Conservation (phyloP, 352 stramenopile species). For the Globisporangium ultimum region DNA sequence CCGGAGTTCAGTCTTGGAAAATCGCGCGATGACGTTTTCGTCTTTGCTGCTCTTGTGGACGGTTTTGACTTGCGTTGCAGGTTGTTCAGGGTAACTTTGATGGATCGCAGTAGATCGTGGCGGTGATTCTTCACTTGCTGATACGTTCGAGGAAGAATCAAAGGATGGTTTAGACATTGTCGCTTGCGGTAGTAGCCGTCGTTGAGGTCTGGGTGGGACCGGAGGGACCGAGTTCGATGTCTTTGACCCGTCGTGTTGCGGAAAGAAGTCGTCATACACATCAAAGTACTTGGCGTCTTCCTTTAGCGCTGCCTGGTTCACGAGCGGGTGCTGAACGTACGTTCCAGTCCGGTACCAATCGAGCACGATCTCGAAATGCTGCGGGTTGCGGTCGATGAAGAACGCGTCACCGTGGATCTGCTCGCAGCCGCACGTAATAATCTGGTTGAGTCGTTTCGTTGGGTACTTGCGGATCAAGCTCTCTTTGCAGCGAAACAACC, state of each 20-base stretch:
- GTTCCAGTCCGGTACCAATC: conserved; percentile 73
- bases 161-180: not conserved
- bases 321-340: conserved; percentile 31
- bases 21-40: conserved; percentile 19
- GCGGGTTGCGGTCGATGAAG: conserved; percentile 72
- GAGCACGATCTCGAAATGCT: conserved; percentile 67
- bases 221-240: not conserved
- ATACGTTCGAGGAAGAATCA: no score
- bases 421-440: conserved; percentile 58
- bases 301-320: conserved; percentile 44
- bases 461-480: conserved; percentile 58
- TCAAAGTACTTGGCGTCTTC: conserved; percentile 71
- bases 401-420: conserved; percentile 40
- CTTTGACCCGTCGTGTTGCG: not conserved
- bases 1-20: conserved; percentile 33
- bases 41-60: not conserved
- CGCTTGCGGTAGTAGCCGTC: not conserved
- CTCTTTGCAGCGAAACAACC: conserved; percentile 64
- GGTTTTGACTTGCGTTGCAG: not conserved
- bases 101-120: not conserved
- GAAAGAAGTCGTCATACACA: conserved; percentile 57
- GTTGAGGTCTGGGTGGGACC: not conserved
- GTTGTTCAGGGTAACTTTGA: not conserved
- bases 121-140: conserved; percentile 5
- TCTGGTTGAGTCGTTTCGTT: conserved; percentile 52